Base-by-base conservation (phyloP, 2,329 filamentous ascomycete genomes). In the Aspergillus hiratsukae region DNA sequence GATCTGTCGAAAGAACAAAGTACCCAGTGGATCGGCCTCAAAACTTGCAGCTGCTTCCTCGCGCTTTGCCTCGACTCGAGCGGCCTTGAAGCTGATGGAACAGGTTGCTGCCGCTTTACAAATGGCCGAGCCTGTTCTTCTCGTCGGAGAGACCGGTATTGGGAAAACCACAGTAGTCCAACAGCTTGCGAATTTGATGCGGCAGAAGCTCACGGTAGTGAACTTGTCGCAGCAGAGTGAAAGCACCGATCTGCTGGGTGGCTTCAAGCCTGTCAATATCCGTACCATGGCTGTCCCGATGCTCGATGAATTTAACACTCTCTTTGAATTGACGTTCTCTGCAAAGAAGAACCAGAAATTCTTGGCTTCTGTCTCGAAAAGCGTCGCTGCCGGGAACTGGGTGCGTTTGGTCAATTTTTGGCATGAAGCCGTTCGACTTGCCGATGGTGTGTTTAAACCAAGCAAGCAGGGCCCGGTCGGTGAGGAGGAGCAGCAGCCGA, bases 211-310 rank as follows among this genome's bases (percentile, higher is more conserved):
- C 11, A 89, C 91, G 0, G 90, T 92, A 2, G 91, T 99, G 69
- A 99, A 99, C 69, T 74, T 99, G 70, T 99, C 94, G 0, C 95
- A 99, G 70, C 95, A 99, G 72, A 97, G 92, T 68, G 95, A 99
- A 74, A 92, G 89, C 43, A 90, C 92, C n/a, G 94, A 99, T 76
- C 78, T 99, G 11, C 80, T 99, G 0, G 95, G 94, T 66, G 94
- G 94, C 0, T 97, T 96, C 78, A 99, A 99, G 72, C 94, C 94
- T 0, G 88, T 99, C 57, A 97, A 93, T 69, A 85, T 94, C 45
- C 86, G 93, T 62, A 95, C 87, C 58, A 80, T 97, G 55, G 89
- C 94, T 0, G 84, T 97, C 40, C 93, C 94, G 0, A 77, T 99
- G 68, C 91, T 96, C 66, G 94, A 97, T 64, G 90, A 95, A 61